Evolutionary conservation across 805 yeast genomes (phyloP), one percentile per base, ranked within the genome.

Genomic region (Cyberlindnera lachancei): DNA sequence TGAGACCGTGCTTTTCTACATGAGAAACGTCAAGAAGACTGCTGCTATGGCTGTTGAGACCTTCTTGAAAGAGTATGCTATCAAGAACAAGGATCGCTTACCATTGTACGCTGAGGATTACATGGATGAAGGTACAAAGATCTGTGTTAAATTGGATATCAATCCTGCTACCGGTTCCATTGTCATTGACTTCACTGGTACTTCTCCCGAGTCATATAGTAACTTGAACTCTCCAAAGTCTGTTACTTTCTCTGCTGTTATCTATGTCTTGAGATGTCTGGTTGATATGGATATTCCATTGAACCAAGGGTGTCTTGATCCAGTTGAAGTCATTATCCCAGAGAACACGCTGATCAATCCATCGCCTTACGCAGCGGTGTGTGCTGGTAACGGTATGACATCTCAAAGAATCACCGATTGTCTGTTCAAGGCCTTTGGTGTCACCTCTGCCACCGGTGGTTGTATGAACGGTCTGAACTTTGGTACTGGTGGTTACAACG

Each of bases 401-500:
- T 66, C 75, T 1, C 79, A 73, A 50, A 61, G 77, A 50, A 64
- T 69, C 33, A 69, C 72, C 3, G 77, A 70, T 46, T 72, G 66
- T 23, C 55, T 72, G 35, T 56, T 73, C 39, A 70, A 64, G 39
- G 73, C 77, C 5, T 73, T 72, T 47, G 66, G 68, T 40, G 70
- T 71, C 13, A 65, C 70, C 18, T 75, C 77, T 23, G 76, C 74
- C 16, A 69, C 77, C 15, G 76, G 71, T 48, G 75, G 77, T 18
- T 70, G 75, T 38, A 70, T 73, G 48, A 73, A 72, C 52, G 70
- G 71, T 46, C 65, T 73, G 46, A 72, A 75, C 6, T 72, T 70
- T 55, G 79, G 79, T 27, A 58, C 65, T 15, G 75, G 61, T 31
- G 63, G 61, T 31, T 60, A 63, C 33, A 51, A 53, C 15, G 48